Conservation (phyloP, 805 yeast genomes). For the Debaryomyces castellii region DNA sequence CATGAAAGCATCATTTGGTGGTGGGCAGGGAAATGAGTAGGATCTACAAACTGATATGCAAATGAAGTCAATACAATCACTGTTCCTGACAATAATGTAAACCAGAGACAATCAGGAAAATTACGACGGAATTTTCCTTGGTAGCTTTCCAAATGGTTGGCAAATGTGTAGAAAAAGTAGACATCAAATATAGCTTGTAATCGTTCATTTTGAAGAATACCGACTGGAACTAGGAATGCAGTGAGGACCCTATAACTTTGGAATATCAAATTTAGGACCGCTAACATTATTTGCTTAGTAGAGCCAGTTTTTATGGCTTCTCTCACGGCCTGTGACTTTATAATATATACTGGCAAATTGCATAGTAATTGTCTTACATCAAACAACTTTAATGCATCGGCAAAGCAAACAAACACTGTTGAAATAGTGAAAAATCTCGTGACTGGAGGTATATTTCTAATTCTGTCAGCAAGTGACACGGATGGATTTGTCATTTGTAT, state of each 20-base stretch:
- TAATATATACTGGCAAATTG: slow-evolving; percentile 9
- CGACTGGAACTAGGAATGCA: slow-evolving; percentile 47
- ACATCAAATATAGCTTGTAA: slow-evolving; percentile 43
- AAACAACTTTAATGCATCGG: slow-evolving; percentile 19
- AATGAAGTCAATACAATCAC: slow-evolving; percentile 38
- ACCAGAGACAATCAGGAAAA: slow-evolving; percentile 58
- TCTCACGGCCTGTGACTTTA: slow-evolving; percentile 5
- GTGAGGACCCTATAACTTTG: slow-evolving; percentile 51
- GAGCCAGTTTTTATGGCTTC: slow-evolving; percentile 2
- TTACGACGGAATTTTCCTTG: slow-evolving; percentile 46
- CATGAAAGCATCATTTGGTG: slow-evolving; percentile 50
- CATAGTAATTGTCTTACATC: slow-evolving; percentile 12
- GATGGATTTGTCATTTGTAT: slow-evolving; percentile 3
- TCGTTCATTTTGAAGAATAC: slow-evolving; percentile 21
- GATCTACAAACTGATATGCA: slow-evolving; percentile 24
- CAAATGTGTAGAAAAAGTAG: slow-evolving; percentile 57
- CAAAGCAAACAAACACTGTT: slow-evolving; percentile 45
- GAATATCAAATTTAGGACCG: slow-evolving; percentile 17
- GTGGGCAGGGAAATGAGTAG: slow-evolving; percentile 14
- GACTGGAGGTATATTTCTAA: slow-evolving; percentile 54
- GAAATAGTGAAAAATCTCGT: slow-evolving; percentile 56
- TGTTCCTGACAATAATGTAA: slow-evolving; percentile 49
- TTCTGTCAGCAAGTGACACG: slow-evolving; percentile 17
- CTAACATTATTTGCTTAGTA: slow-evolving; percentile 3
- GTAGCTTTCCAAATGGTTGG: slow-evolving; percentile 51